Evolutionary conservation across 2,329 filamentous ascomycete genomes (phyloP), one percentile per base, ranked within the genome.

Genomic region (Uncinocarpus reesii): DNA sequence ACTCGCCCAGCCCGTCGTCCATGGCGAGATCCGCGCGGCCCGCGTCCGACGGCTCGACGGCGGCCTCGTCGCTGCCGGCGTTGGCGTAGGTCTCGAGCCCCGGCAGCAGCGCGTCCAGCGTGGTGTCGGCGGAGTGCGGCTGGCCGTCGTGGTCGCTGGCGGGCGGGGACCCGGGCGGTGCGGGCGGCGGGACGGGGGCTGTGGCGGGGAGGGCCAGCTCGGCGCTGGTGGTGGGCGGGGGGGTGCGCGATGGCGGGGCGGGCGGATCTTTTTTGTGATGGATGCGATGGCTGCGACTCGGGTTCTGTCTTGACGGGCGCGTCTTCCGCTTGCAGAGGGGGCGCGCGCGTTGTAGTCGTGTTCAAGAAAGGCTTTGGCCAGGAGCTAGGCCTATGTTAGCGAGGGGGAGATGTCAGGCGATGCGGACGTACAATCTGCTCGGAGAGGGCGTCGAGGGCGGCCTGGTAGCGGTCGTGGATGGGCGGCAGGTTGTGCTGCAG

Each of bases 291-390:
- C n/a, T n/a, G n/a, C n/a, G n/a, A n/a, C n/a, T n/a, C n/a, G n/a
- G n/a, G n/a, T n/a, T n/a, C n/a, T n/a, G n/a, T n/a, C n/a, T n/a
- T n/a, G n/a, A n/a, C n/a, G n/a, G n/a, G n/a, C n/a, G n/a, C n/a
- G n/a, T n/a, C n/a, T n/a, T n/a, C n/a, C n/a, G n/a, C n/a, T n/a
- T n/a, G n/a, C 31, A 18, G 24, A 6, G 8, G 47, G n/a, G n/a
- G n/a, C n/a, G n/a, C n/a, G n/a, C n/a, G n/a, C n/a, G n/a, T 68
- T 62, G 44, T 69, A 69, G 46, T 70, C 67, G 49, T 58, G 62
- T 56, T 70, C 67, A 13, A 70, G 53, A 42, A 68, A 65, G 1
- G 66, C 62, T 52, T 70, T 70, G 26, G 67, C 67, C 36, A 69
- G 64, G 40, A 68, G 68, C 67, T 69, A 20, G 6, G 36, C 41